phyloP scores from a whole-genome alignment of 2,329 filamentous ascomycete genomes.

The Colletotrichum zoysiae region DNA sequence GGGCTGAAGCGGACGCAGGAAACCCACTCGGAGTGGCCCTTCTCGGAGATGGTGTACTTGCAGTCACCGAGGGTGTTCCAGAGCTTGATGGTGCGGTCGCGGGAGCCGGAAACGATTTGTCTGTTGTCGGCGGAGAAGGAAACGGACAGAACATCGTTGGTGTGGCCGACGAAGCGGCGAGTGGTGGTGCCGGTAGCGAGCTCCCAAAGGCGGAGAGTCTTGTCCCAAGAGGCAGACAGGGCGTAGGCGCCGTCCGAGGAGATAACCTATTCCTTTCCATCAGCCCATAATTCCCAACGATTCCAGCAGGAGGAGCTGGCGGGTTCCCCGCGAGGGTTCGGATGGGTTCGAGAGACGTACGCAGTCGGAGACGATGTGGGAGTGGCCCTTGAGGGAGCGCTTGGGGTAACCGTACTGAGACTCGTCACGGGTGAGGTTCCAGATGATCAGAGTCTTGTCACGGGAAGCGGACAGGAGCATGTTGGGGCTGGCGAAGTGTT shows the following conservation, averaged over 20 bases:
- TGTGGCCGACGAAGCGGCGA: constrained; percentile 98
- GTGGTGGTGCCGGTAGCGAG: constrained; percentile 97
- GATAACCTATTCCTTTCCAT: constrained; percentile 79
- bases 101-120: constrained; percentile 98
- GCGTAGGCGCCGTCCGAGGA: constrained; percentile 99
- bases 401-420: constrained; percentile 98
- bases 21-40: constrained; percentile 99
- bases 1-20: constrained; percentile 99
- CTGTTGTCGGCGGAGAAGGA: constrained; percentile 99
- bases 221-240: constrained; percentile 99
- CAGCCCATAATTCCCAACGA: constrained; percentile 48
- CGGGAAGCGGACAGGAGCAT: constrained; percentile 98
- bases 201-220: constrained; percentile 99
- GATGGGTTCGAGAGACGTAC: constrained; percentile 70
- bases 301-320: background rate
- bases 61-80: constrained; percentile 99
- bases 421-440: constrained; percentile 99
- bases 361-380: constrained; percentile 99
- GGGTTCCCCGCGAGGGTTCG: constrained; percentile 27
- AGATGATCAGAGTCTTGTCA: constrained; percentile 99
- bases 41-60: constrained; percentile 99
- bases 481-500: constrained; percentile 78
- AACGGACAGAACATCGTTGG: constrained; percentile 99
- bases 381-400: constrained; percentile 98
- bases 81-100: constrained; percentile 99